Conservation (phyloP, 225 moss, liverwort and hornwort species). For the Rhytidiadelphus loreus region DNA sequence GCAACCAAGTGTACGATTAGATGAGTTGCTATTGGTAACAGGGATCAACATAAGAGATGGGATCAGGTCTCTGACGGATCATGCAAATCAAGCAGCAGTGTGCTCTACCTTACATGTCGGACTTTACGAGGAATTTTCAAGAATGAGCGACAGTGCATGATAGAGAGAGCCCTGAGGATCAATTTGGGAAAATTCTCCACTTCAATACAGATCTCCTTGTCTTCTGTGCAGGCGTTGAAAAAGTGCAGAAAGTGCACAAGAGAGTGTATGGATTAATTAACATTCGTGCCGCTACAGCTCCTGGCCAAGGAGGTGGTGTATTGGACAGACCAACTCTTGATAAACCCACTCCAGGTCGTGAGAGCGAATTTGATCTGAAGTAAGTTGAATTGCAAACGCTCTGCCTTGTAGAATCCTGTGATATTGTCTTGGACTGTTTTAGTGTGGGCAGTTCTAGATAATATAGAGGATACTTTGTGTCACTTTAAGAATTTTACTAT, state of each 20-base stretch:
- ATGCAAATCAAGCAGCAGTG: neutral
- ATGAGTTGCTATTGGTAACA: neutral
- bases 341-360: slow-evolving; percentile 71
- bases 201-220: neutral
- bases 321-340: slow-evolving; percentile 75
- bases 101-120: neutral
- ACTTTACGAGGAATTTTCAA: neutral
- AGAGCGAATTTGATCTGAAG: slow-evolving; percentile 86
- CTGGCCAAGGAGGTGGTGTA: slow-evolving; percentile 79
- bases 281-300: slow-evolving; percentile 41
- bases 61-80: neutral
- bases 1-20: neutral
- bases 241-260: slow-evolving; percentile 10
- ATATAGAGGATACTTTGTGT: neutral
- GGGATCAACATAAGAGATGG: neutral
- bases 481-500: neutral
- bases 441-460: neutral
- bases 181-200: neutral
- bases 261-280: slow-evolving; percentile 7
- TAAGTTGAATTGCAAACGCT: slow-evolving; percentile 1
- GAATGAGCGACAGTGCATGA: neutral
- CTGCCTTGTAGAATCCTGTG: neutral
- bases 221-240: slow-evolving; percentile 29
- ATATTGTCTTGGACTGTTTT: neutral
- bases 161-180: neutral